phyloP scores from a whole-genome alignment of 106 monocot genomes.

The Alisma plantagoaquatica region DNA sequence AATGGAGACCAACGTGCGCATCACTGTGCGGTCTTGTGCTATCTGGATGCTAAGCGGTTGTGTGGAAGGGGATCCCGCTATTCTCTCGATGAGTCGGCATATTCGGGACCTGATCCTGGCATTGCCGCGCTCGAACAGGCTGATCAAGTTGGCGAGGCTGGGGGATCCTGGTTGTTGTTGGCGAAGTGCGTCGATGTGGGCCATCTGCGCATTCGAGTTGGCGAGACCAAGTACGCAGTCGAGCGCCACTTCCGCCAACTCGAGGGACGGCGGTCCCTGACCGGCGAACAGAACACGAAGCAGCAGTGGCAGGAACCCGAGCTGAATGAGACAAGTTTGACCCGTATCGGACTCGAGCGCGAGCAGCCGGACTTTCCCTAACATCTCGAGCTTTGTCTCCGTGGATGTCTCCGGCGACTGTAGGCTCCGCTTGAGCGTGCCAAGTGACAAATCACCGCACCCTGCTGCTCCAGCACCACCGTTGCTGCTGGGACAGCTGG shows the following conservation, averaged over 20 bases:
- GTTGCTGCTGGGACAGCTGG: neutral
- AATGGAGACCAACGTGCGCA: constrained; percentile 31
- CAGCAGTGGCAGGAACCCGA: constrained; percentile 54
- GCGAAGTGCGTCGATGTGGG: constrained; percentile 35
- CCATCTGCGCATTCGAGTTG: constrained; percentile 23
- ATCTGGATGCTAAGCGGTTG: constrained; percentile 22
- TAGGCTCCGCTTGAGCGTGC: constrained; percentile 33
- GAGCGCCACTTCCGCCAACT: constrained; percentile 34
- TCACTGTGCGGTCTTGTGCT: constrained; percentile 19
- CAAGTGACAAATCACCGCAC: constrained; percentile 21
- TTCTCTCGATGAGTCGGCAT: constrained; percentile 31
- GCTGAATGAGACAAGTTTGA: constrained; percentile 35
- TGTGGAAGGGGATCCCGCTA: constrained; percentile 18
- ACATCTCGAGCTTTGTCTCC: constrained; percentile 13
- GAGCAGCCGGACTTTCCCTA: constrained; percentile 41
- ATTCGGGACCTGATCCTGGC: constrained; percentile 34
- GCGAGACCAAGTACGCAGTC: constrained; percentile 41
- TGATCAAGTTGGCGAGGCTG: constrained; percentile 29
- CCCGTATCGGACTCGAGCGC: constrained; percentile 66
- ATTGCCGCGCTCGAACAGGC: constrained; percentile 32
- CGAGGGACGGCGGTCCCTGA: neutral
- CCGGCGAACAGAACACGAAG: constrained; percentile 36
- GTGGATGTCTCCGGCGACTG: constrained; percentile 3
- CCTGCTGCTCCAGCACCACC: neutral
- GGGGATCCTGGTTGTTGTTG: constrained; percentile 15